A percentile compares a stretch with the other conserved stretches of the same genome.
These are phyloP conservation scores for Amanita exitialis DNA, from an alignment of 768 basidiomycete genomes.

Conservation along the genomic window DNA sequence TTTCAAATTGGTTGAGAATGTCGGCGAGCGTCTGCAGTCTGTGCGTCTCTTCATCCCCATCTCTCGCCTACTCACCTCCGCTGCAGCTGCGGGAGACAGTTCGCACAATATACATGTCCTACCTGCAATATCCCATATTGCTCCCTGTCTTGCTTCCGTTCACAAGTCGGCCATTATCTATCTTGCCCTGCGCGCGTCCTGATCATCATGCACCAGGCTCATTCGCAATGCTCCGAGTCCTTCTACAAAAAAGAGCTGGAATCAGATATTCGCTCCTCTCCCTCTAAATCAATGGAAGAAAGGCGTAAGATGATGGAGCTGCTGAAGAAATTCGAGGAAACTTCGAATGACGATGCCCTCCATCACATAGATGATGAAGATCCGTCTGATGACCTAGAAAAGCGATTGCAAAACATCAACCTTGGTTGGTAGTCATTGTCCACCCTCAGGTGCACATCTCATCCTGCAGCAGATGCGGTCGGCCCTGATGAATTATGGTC, in stretches of 20 bases:
- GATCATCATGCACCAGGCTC: constrained; percentile 25
- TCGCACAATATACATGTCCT: constrained; percentile 76
- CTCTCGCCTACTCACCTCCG: not conserved
- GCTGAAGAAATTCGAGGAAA: constrained; percentile 62
- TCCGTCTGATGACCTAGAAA: constrained; percentile 27
- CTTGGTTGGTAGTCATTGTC: constrained; percentile 35
- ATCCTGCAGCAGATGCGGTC: constrained; percentile 32
- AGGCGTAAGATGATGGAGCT: constrained; percentile 58
- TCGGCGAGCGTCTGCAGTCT: constrained; percentile 26
- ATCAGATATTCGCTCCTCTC: constrained; percentile 42
- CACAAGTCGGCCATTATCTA: constrained; percentile 35
- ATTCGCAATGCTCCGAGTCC: constrained; percentile 68
- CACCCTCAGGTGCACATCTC: not conserved
- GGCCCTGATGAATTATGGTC: constrained; percentile 52
- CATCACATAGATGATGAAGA: constrained; percentile 2
- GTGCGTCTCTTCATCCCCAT: constrained; percentile 21
- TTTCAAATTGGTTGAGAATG: not conserved
- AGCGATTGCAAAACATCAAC: constrained; percentile 46
- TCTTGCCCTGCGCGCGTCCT: not conserved
- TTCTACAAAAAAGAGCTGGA: constrained; percentile 77
- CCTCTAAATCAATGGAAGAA: constrained; percentile 49
- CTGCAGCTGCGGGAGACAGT: constrained; percentile 61
- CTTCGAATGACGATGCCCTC: constrained; percentile 26
- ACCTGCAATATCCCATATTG: constrained; percentile 77
- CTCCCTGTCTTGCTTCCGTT: constrained; percentile 70